These are phyloP conservation scores for Ceratocystis harringtonii DNA, from an alignment of 2,329 filamentous ascomycete genomes.

Conservation along the genomic window DNA sequence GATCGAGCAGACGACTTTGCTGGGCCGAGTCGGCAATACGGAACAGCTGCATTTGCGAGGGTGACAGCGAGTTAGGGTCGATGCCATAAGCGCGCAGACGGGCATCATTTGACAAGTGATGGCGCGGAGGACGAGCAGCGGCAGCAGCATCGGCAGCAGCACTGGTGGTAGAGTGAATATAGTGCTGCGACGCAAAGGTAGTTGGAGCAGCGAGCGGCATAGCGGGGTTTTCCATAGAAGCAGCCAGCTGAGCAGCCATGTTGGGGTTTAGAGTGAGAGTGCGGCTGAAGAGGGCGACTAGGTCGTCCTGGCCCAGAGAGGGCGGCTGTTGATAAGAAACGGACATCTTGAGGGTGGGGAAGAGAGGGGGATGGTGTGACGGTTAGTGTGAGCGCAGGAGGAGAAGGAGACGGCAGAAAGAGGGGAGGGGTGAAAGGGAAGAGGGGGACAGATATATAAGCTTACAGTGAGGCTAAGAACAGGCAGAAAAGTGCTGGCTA, in stretches of 20 bases:
- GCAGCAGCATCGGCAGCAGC: background rate
- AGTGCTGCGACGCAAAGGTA: constrained; percentile 9
- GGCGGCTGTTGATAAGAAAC: constrained; percentile 9
- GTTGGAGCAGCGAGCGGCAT: constrained; percentile 8
- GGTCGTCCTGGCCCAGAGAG: constrained; percentile 12
- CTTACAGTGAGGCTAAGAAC: background rate
- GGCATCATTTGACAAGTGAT: constrained; percentile 29
- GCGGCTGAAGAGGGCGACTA: constrained; percentile 14
- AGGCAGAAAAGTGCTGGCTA: background rate
- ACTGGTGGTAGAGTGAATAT: constrained; percentile 6
- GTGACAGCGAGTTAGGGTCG: constrained; percentile 52
- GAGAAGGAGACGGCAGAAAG: background rate
- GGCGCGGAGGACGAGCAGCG: background rate
- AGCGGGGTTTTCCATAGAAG: constrained; percentile 14
- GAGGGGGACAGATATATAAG: background rate
- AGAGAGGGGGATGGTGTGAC: background rate
- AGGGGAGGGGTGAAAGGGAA: background rate
- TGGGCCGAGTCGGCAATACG: constrained; percentile 57
- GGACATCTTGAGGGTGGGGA: constrained; percentile 11
- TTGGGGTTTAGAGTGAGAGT: constrained; percentile 11
- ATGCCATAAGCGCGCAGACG: constrained; percentile 53
- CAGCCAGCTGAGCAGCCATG: constrained; percentile 12
- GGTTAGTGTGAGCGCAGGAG: background rate
- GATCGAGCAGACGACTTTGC: constrained; percentile 58
- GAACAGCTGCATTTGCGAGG: constrained; percentile 66